Conservation (phyloP, 331 rosid species). For the Phaseolus coccineus region DNA sequence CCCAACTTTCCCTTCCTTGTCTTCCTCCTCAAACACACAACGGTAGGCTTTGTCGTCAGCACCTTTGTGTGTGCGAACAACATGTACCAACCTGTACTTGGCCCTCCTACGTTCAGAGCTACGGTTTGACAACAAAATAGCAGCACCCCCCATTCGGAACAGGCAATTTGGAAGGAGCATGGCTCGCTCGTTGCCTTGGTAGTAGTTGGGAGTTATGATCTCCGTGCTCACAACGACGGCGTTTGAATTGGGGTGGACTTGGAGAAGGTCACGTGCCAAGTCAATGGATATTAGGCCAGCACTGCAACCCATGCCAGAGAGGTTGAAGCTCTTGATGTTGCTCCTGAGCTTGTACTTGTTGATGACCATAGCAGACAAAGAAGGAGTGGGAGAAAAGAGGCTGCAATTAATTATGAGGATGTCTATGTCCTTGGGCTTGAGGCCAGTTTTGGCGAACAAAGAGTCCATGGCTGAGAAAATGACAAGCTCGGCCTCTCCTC, state of each 20-base stretch:
- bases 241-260: slow-evolving; percentile 86
- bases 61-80: slow-evolving; percentile 89
- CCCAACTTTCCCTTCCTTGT: slow-evolving; percentile 87
- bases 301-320: slow-evolving; percentile 97
- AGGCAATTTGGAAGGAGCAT: slow-evolving; percentile 97
- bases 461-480: slow-evolving; percentile 88
- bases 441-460: slow-evolving; percentile 64
- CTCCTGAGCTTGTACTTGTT: slow-evolving; percentile 88
- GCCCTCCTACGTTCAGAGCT: slow-evolving; percentile 63
- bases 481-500: slow-evolving; percentile 89
- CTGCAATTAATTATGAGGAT: slow-evolving; percentile 86
- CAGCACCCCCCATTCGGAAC: slow-evolving; percentile 98
- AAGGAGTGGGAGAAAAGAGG: slow-evolving; percentile 89
- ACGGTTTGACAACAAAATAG: slow-evolving; percentile 75
- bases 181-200: slow-evolving; percentile 92
- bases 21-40: slow-evolving; percentile 88
- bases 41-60: slow-evolving; percentile 78
- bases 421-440: slow-evolving; percentile 86
- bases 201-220: slow-evolving; percentile 89
- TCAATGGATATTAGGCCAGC: slow-evolving; percentile 88
- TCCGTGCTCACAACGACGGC: slow-evolving; percentile 89
- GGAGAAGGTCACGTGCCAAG: slow-evolving; percentile 92
- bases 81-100: slow-evolving; percentile 79
- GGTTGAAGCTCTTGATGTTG: slow-evolving; percentile 83
- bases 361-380: slow-evolving; percentile 87